phyloP scores from a whole-genome alignment of 2,329 filamentous ascomycete genomes.

The Pezicula neosporulosa region DNA sequence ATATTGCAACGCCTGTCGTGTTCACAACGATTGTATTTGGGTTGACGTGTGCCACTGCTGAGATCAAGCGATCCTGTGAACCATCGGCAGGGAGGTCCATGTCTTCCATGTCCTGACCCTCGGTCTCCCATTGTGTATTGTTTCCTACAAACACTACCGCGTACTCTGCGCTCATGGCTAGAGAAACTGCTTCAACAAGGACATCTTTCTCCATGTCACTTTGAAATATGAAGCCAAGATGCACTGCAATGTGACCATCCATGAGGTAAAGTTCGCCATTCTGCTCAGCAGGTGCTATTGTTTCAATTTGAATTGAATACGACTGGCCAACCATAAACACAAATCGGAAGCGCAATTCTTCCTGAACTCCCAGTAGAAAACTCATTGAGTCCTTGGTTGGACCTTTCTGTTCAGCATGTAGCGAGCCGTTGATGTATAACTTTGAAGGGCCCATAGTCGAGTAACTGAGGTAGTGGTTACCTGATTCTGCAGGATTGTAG shows the following conservation, averaged over 20 bases:
- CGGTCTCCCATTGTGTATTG: constrained; percentile 33
- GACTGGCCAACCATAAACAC: constrained; percentile 1
- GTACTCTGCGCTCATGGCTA: constrained; percentile 53
- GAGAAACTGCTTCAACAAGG: constrained; percentile 42
- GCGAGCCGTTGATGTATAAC: constrained; percentile 6
- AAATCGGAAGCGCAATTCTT: constrained; percentile 6
- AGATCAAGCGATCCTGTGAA: constrained; percentile 30
- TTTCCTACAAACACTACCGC: constrained; percentile 58
- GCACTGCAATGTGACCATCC: constrained; percentile 6
- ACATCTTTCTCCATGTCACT: constrained; percentile 25
- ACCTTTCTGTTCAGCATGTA: constrained; percentile 1
- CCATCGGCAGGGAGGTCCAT: constrained; percentile 8
- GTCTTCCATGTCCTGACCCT: constrained; percentile 9
- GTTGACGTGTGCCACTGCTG: constrained; percentile 42
- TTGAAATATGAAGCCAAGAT: constrained; percentile 8
- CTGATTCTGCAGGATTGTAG: constrained; percentile 2
- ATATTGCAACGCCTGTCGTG: background rate
- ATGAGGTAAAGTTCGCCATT: constrained; percentile 9
- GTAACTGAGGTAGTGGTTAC: constrained; percentile 6
- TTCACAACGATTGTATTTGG: constrained; percentile 3
- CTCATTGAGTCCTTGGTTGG: constrained; percentile 6
- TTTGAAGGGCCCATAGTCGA: constrained; percentile 9
- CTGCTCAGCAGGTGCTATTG: background rate
- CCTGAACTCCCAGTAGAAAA: constrained; percentile 7
- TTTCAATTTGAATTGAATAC: constrained; percentile 6